Evolutionary conservation across 352 stramenopile genomes (phyloP), one percentile per base, ranked within the genome.

Genomic region (Phytophthora colocasiae): DNA sequence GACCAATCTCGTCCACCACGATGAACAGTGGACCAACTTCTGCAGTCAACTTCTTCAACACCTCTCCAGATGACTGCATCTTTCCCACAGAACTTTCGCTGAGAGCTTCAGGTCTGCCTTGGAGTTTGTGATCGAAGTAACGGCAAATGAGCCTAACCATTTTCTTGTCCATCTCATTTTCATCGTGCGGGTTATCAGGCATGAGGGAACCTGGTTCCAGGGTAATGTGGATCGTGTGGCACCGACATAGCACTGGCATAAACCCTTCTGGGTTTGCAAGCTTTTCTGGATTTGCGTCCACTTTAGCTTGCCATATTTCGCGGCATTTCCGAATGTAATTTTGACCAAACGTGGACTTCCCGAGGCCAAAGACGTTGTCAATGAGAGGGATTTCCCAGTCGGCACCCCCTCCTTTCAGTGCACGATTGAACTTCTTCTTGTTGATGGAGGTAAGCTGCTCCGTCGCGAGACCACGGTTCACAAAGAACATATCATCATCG

Each of bases 1-100:
- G 6, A 14, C 43, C 61, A 58, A 65, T 68, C 3, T 63, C 55
- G 52, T 64, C 61, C 1, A 71, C n/a, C 40, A 71, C 39, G 29
- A 71, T 71, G 22, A 75, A 68, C 4, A 75, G 44, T n/a, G 67
- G 50, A 1, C 61, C 67, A 22, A 60, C 67, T 75, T 75, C 55
- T 15, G 24, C 1, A 2, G 45, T 59, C 31, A 75, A 52, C 4
- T 57, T 41, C 2, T 43, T 8, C 8, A 63, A 19, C 40, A 73
- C 10, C 12, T 46, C 11, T 9, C 14, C 9, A 8, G 17, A 49
- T 11, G 8, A 9, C 22, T 22, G 22, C 22, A 22, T 22, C 22
- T 22, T 22, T 22, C 22, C 22, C 22, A 22, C 22, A 22, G 22
- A 22, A 22, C 22, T 2, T 22, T 22, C 22, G 22, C 1, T 22